Conservation (phyloP, 2,329 filamentous ascomycete genomes). For the Talaromyces sp. region DNA sequence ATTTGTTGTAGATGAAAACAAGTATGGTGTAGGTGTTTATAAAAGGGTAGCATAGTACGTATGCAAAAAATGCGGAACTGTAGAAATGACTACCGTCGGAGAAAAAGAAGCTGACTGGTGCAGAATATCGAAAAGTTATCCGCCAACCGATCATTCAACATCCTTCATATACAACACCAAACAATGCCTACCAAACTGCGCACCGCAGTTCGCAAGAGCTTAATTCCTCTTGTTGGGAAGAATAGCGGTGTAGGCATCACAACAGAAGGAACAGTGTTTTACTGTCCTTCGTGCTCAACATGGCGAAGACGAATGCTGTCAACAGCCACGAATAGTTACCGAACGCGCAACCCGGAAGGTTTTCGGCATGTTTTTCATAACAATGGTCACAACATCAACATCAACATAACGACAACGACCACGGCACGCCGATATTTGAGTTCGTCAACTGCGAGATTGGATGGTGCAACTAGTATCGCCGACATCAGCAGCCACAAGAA, state of each 20-base stretch:
- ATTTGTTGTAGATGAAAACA: not conserved
- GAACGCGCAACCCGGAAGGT: slow-evolving; percentile 6
- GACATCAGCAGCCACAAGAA: slow-evolving; percentile 47
- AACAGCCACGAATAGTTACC: slow-evolving; percentile 15
- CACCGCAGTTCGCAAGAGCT: slow-evolving; percentile 31
- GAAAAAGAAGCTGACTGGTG: not conserved
- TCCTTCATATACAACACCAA: not conserved
- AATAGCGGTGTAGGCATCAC: slow-evolving; percentile 15
- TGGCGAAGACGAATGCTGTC: slow-evolving; percentile 30
- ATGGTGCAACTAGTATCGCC: slow-evolving; percentile 42
- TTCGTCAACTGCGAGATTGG: slow-evolving; percentile 10
- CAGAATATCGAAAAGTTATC: not conserved
- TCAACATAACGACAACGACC: not conserved
- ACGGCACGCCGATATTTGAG: slow-evolving; percentile 3
- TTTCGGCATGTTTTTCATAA: slow-evolving; percentile 1
- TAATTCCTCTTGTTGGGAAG: slow-evolving; percentile 25
- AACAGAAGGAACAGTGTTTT: slow-evolving; percentile 21
- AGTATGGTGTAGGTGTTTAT: not conserved
- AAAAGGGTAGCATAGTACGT: no score
- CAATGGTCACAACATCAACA: not conserved
- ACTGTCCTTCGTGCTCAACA: slow-evolving; percentile 37
- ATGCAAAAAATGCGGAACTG: not conserved
- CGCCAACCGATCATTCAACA: not conserved
- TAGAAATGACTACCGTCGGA: not conserved
- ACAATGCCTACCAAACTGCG: slow-evolving; percentile 39